These are phyloP conservation scores for Posidonia oceanica DNA, from an alignment of 116 monocot genomes.

Conservation along the genomic window DNA sequence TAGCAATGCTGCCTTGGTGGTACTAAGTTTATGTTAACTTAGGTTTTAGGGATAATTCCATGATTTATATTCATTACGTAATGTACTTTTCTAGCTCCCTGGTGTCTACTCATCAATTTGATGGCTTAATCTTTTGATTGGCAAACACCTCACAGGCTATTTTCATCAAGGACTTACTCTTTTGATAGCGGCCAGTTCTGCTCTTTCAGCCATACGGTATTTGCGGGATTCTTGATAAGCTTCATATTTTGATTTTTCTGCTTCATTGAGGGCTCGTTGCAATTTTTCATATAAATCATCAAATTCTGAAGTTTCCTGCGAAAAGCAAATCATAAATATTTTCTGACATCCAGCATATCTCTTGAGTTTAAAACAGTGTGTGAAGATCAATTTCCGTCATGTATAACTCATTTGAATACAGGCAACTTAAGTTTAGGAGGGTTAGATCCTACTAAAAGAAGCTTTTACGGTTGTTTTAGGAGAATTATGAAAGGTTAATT, in stretches of 20 bases:
- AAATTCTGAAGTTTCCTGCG: slow-evolving; percentile 1
- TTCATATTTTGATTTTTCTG: slow-evolving; percentile 3
- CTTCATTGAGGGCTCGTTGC: slow-evolving; percentile 7
- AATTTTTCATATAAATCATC: slow-evolving; percentile 7
- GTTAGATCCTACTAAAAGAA: too few relatives aligned
- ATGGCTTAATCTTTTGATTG: neutral
- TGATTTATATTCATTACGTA: neutral
- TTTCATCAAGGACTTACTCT: slow-evolving; percentile 2
- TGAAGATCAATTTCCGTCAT: too few relatives aligned
- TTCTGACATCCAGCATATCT: neutral
- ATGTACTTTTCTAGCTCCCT: neutral
- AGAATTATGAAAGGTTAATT: too few relatives aligned
- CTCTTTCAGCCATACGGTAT: slow-evolving; percentile 2
- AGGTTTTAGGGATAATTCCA: neutral
- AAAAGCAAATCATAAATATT: neutral
- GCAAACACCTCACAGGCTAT: neutral
- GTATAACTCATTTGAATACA: too few relatives aligned
- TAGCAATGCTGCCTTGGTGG: neutral
- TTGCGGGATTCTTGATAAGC: slow-evolving; percentile 3
- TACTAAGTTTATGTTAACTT: neutral
- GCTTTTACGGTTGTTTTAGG: too few relatives aligned
- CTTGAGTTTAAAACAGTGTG: too few relatives aligned
- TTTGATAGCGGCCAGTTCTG: neutral
- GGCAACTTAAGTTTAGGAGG: too few relatives aligned
- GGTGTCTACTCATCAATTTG: neutral